These are phyloP conservation scores for Simmondsia chinensis DNA, from an alignment of 148 eudicot genomes.

Conservation along the genomic window DNA sequence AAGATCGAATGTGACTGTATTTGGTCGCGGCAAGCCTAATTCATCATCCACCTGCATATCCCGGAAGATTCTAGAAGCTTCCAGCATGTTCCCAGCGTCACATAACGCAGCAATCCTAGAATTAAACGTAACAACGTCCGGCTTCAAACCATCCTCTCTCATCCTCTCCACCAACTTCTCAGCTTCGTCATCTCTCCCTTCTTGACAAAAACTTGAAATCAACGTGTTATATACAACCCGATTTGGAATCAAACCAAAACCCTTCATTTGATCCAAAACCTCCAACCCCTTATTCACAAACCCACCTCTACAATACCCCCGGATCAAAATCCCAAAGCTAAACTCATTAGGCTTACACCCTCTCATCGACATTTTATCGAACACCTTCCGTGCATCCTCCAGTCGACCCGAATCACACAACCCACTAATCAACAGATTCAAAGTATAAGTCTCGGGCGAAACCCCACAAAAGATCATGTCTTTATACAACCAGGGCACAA, in stretches of 20 bases:
- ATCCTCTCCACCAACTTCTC: conserved; percentile 78
- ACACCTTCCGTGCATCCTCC: conserved; percentile 65
- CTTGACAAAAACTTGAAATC: conserved; percentile 66
- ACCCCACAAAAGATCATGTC: conserved; percentile 61
- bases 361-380: conserved; percentile 75
- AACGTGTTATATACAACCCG: conserved; percentile 71
- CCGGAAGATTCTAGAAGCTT: conserved; percentile 81
- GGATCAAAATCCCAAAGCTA: conserved; percentile 74
- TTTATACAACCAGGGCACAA: conserved; percentile 52
- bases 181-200: conserved; percentile 61
- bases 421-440: conserved; percentile 62
- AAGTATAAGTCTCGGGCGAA: conserved; percentile 59
- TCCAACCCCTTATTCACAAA: conserved; percentile 32
- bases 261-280: conserved; percentile 51
- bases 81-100: conserved; percentile 61
- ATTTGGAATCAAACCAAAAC: conserved; percentile 35
- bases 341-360: conserved; percentile 75
- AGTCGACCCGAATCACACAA: conserved; percentile 58
- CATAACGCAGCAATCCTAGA: conserved; percentile 82
- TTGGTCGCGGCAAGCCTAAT: conserved; percentile 65
- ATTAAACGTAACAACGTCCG: conserved; percentile 86
- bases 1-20: conserved; percentile 50
- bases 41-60: conserved; percentile 84
- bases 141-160: conserved; percentile 62
- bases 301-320: conserved; percentile 70